Evolutionary conservation across 805 yeast genomes (phyloP).

Genomic region (Metschnikowia koreensis): DNA sequence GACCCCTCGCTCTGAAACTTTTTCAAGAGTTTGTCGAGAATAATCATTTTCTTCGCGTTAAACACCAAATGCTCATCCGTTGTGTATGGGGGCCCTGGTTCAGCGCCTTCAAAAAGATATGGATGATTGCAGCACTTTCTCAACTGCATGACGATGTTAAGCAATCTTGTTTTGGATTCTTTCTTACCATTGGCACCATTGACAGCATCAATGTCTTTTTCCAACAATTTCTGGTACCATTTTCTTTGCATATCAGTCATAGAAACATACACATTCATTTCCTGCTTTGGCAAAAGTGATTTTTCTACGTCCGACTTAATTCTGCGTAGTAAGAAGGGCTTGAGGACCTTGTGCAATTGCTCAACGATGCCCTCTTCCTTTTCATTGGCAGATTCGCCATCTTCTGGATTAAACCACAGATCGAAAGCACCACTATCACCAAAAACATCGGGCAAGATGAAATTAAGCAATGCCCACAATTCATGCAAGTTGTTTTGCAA

Average conservation of each 20-base stretch:
- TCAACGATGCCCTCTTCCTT: constrained; percentile 53
- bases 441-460: constrained; percentile 89
- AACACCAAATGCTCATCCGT: constrained; percentile 79
- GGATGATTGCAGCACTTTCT: constrained; percentile 87
- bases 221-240: constrained; percentile 75
- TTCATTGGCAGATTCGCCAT: constrained; percentile 30
- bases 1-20: constrained; percentile 68
- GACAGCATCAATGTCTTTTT: constrained; percentile 80
- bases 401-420: constrained; percentile 60
- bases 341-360: constrained; percentile 72
- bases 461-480: constrained; percentile 91
- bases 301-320: constrained; percentile 81
- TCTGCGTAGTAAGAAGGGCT: constrained; percentile 74
- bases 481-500: constrained; percentile 93
- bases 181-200: constrained; percentile 76
- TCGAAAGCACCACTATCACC: constrained; percentile 80
- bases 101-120: constrained; percentile 81
- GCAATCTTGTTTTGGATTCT: constrained; percentile 71
- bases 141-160: constrained; percentile 81
- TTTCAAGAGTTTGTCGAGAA: constrained; percentile 63
- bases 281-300: constrained; percentile 71
- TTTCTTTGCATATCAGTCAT: constrained; percentile 77
- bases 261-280: constrained; percentile 67
- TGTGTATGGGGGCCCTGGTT: constrained; percentile 85
- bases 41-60: constrained; percentile 70